Evolutionary conservation across 1,139 yeast genomes (phyloP), one percentile per base, ranked within the genome.

Genomic region (Wickerhamiella infanticola): DNA sequence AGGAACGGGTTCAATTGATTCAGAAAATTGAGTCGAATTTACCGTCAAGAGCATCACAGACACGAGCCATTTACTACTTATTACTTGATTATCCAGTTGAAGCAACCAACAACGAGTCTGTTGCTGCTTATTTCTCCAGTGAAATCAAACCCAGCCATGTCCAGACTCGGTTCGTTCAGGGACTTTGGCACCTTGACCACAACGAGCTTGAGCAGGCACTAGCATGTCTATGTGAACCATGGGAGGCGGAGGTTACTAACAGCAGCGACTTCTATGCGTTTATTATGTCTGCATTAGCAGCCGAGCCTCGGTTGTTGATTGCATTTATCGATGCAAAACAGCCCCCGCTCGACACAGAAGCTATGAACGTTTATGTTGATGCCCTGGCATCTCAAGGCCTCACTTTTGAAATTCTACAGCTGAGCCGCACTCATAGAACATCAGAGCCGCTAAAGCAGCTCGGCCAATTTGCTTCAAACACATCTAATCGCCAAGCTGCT

Each of bases 121-220:
- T 62, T 25, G 61, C 64, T 5, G 51, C 45, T 6, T 58, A 61
- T 51, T 62, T 52, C 46, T 59, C 58, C 6, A 50, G 53, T 24
- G 63, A 61, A 48, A 51, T 56, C 26, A 45, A 49, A 46, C 33
- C 53, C 40, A 42, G 42, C 42, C 24, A n/a, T 4, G 36, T 51
- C n/a, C 55, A 52, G 45, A 48, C 44, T 35, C 36, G 36, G 23
- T 47, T 53, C 6, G 53, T 51, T 3, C 41, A 36, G 11, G 51
- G 48, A 8, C 37, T 53, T 13, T 51, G 54, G 53, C 31, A 23
- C 5, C 37, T 53, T 1, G 56, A 53, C 41, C 46, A 43, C 39
- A 45, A 45, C 25, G 35, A 41, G 3, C 31, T 27, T 23, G 43
- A 45, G 5, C 36, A 27, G 24, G 48, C 52, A 8, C 23, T 53